phyloP scores from a whole-genome alignment of 371 early-diverging fungal species.

The Coemansia sp. region DNA sequence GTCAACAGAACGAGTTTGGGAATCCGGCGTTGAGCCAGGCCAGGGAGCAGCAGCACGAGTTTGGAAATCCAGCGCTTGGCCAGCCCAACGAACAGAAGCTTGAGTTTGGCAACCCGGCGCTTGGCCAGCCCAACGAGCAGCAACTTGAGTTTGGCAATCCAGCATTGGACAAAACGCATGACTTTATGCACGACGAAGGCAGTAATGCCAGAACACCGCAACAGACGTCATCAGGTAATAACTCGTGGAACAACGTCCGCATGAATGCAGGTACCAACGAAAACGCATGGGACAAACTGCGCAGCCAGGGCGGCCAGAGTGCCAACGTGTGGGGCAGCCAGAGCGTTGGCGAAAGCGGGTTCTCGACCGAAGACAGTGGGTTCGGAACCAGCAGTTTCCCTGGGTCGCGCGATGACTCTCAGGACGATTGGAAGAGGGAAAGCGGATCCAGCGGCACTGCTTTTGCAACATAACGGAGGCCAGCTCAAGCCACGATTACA shows the following conservation, averaged over 20 bases:
- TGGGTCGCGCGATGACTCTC: constrained; percentile 43
- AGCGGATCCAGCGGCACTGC: constrained; percentile 8
- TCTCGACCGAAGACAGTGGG: neutral
- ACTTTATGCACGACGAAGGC: neutral
- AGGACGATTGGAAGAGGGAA: constrained; percentile 4
- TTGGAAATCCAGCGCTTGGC: constrained; percentile 19
- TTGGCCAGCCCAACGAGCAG: constrained; percentile 2
- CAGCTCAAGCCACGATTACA: neutral
- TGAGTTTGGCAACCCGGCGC: constrained; percentile 21
- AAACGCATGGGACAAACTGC: constrained; percentile 24
- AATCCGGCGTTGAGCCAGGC: constrained; percentile 14
- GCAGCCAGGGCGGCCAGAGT: constrained; percentile 16
- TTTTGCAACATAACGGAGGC: neutral
- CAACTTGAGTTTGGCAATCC: constrained; percentile 28
- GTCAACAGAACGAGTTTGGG: constrained; percentile 21
- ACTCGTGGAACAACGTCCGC: constrained; percentile 30
- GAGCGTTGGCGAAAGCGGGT: neutral
- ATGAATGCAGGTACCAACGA: neutral
- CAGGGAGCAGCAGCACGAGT: constrained; percentile 12
- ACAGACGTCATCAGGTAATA: neutral
- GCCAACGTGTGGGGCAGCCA: constrained; percentile 6
- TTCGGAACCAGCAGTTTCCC: constrained; percentile 25
- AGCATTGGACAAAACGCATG: neutral
- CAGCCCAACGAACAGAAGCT: constrained; percentile 5
- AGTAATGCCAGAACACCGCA: neutral